A percentile compares a stretch with the other conserved stretches of the same genome.
Evolutionary conservation across 306 rosid genomes (phyloP).

Genomic region (Macrotyloma uniflorum): DNA sequence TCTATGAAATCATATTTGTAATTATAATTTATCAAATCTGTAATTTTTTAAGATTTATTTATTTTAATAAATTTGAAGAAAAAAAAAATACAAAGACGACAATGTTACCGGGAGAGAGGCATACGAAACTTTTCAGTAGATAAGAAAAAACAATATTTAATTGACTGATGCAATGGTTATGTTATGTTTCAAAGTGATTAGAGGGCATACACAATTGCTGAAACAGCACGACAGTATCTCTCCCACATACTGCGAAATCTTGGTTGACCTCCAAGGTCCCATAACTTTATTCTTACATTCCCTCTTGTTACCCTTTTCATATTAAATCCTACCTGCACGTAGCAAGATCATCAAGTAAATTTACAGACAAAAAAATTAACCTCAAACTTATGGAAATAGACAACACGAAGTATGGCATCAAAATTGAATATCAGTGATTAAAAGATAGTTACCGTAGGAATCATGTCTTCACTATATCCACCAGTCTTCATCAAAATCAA

Average conservation of each 20-base stretch:
- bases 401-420: slow-evolving; percentile 7
- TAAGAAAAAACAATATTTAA: background rate
- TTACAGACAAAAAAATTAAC: background rate
- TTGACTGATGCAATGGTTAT: background rate
- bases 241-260: slow-evolving; percentile 84
- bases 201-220: slow-evolving; percentile 62
- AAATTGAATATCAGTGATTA: background rate
- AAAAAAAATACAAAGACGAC: too few relatives aligned
- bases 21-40: too few relatives aligned
- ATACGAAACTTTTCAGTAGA: background rate
- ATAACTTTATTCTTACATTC: slow-evolving; percentile 66
- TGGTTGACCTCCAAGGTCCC: slow-evolving; percentile 83
- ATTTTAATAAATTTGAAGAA: too few relatives aligned
- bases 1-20: too few relatives aligned
- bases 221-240: slow-evolving; percentile 78
- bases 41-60: too few relatives aligned
- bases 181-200: background rate
- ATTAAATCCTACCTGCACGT: slow-evolving; percentile 73
- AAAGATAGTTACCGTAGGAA: slow-evolving; percentile 64
- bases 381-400: background rate
- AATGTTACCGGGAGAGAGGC: background rate
- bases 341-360: slow-evolving; percentile 19
- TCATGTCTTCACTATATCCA: slow-evolving; percentile 79
- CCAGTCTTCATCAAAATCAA: slow-evolving; percentile 53
- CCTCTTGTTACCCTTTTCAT: slow-evolving; percentile 78